Conservation (phyloP, 1,284 basidiomycete species). For the Ceratobasidium sp. region DNA sequence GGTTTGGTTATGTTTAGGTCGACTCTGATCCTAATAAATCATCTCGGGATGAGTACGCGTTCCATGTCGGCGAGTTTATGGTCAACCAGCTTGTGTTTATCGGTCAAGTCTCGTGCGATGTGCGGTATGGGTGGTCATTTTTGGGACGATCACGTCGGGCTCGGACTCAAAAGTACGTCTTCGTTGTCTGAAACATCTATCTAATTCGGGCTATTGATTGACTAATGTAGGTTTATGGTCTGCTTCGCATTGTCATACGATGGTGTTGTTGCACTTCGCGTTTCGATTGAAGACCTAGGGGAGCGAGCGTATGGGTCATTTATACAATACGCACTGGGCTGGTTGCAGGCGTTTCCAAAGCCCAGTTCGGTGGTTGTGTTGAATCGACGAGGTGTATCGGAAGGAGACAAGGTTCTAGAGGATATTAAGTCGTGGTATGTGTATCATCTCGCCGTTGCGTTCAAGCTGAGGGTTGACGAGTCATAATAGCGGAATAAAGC, state of each 20-base stretch:
- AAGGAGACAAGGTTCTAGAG: neutral
- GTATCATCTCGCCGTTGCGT: no score
- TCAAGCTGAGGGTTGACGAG: neutral
- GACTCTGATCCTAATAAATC: neutral
- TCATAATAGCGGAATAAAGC: slow-evolving; percentile 9
- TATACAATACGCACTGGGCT: neutral
- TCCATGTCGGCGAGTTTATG: slow-evolving; percentile 3
- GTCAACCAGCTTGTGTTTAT: slow-evolving; percentile 13
- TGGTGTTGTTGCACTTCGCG: neutral
- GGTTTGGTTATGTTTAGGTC: no score
- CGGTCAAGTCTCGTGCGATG: slow-evolving; percentile 18
- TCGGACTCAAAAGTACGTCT: neutral
- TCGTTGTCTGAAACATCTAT: neutral
- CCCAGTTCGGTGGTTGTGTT: neutral
- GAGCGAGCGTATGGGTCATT: neutral
- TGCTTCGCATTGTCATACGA: slow-evolving; percentile 6
- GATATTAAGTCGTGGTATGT: neutral
- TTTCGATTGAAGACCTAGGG: neutral
- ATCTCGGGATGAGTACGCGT: neutral
- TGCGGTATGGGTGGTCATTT: slow-evolving; percentile 16
- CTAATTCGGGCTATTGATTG: neutral
- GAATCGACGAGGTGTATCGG: neutral
- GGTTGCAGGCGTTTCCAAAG: neutral
- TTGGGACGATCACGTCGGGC: slow-evolving; percentile 1
- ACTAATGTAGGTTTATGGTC: neutral